Evolutionary conservation across 2,329 filamentous ascomycete species (phyloP), one percentile per base, ranked within the genome.

Genomic region (Parastagonospora avenae): DNA sequence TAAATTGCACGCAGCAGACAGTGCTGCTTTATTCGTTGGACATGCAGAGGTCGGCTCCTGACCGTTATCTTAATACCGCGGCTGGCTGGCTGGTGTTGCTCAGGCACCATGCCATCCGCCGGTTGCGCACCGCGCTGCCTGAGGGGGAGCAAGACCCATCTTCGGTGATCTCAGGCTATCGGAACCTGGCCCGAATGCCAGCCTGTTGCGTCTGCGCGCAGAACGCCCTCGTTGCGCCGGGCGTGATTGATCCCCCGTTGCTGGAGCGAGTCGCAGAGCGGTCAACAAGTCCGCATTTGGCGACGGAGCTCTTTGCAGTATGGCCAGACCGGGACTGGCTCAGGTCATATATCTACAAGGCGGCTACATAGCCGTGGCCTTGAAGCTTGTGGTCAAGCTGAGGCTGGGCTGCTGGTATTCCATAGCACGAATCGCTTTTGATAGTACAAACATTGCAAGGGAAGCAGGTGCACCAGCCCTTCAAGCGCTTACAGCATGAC

Each of bases 1-100:
- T 70, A 67, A 64, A 71, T 70, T 70, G 62, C 66, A 61, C 62
- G 57, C 59, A 60, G 59, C 38, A 55, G 50, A 45, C 51, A 42
- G 46, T 45, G 54, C 54, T 53, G 43, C 52, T 45, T 53, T 49
- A 68, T 68, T 70, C 66, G 66, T 56, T 60, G 52, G 52, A 41
- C 50, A 48, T 52, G 48, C 48, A 50, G 38, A 64, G 60, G 59
- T 60, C 55, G 45, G 48, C 55, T 47, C 48, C 56, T 46, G 28
- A 51, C 52, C 57, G 63, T 58, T 63, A 61, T 60, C 57, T 50
- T 42, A 46, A 57, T 57, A 55, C 55, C 51, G 52, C 55, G 56
- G 57, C 64, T 62, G 60, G 59, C 62, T 65, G 56, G 59, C 62
- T 65, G 56, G 56, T 50, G 44, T 38, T 49, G 32, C 19, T 27